Evolutionary conservation across 495 filamentous ascomycete genomes (phyloP), one percentile per base, ranked within the genome.

Genomic region (Podospora tetraspora): DNA sequence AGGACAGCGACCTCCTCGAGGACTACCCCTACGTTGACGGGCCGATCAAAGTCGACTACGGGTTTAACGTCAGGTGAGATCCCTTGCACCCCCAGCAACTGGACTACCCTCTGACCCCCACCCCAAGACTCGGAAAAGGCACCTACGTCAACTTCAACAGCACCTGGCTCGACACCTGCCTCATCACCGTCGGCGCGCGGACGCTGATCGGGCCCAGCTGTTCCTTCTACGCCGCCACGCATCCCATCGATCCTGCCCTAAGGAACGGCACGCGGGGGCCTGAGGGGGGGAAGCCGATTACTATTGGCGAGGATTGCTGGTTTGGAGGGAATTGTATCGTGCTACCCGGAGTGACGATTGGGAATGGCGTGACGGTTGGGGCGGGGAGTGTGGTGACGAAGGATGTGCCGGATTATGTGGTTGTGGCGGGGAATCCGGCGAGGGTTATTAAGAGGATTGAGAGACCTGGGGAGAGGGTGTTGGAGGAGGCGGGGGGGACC

Each of bases 301-400:
- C 79, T 16, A 88, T 97, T 67, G 92, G 89, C 0, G 91, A 96
- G 72, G 94, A 97, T 76, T 95, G 92, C 71, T 97, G 94, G 93
- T 76, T 97, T 27, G 92, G 91, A 0, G 93, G 93, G 0, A 89
- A 89, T 75, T 92, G 90, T 10, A 85, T 84, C 56, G 82, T 97
- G 8, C 76, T 91, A 21, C 88, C 91, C 0, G 94, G 94, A 0
- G 91, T 97, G 25, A 94, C 82, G 8, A 89, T 97, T 68, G 93
- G 94, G 0, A 82, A 83, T 52, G 90, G 92, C 0, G 81, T 80
- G 1, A 89, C 89, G 0, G 83, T 97, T 71, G 93, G 91, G 0
- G 92, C 94, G n/a, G 92, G 91, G 0, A 92, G 90, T 76, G 92
- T 97, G 22, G 94, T 97, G 12, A 96, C 91, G 1, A 97, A 90